Percentiles rank a stretch among this genome's conserved stretches.
Conservation (phyloP, 2,329 filamentous ascomycete species). For the Phyllosticta citriasiana region DNA sequence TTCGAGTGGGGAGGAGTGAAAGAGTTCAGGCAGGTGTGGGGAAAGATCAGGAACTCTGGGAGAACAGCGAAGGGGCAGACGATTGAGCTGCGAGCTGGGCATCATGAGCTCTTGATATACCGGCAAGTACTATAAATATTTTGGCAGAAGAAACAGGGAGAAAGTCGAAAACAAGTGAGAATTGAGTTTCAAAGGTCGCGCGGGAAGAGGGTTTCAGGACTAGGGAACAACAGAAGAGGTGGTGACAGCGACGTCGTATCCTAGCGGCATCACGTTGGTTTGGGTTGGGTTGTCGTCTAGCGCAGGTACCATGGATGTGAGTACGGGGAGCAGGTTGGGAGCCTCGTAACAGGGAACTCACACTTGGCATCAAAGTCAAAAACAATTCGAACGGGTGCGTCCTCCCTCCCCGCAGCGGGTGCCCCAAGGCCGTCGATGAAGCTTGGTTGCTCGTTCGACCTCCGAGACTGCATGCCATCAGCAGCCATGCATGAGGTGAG, state of each 20-base stretch:
- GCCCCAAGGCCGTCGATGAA: neutral
- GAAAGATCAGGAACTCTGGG: neutral
- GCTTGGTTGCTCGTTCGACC: neutral
- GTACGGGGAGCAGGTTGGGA: neutral
- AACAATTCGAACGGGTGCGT: neutral
- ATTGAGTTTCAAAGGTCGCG: neutral
- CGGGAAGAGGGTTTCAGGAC: neutral
- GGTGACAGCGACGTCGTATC: neutral
- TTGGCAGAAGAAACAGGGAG: neutral
- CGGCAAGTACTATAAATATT: neutral
- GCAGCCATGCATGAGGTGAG: neutral
- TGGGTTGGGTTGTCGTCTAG: neutral
- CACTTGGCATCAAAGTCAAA: neutral
- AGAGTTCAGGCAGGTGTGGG: neutral
- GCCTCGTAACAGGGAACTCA: neutral
- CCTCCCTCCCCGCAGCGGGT: neutral
- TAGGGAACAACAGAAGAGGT: neutral
- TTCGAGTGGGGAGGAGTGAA: neutral
- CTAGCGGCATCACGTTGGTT: neutral
- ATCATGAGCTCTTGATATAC: neutral
- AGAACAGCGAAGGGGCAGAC: neutral
- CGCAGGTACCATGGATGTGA: neutral
- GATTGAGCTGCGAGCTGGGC: neutral
- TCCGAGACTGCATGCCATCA: neutral
- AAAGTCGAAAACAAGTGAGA: neutral